A percentile compares a stretch with the other conserved stretches of the same genome.
Evolutionary conservation across 805 yeast genomes (phyloP).

Genomic region (Clavispora vitiphila): DNA sequence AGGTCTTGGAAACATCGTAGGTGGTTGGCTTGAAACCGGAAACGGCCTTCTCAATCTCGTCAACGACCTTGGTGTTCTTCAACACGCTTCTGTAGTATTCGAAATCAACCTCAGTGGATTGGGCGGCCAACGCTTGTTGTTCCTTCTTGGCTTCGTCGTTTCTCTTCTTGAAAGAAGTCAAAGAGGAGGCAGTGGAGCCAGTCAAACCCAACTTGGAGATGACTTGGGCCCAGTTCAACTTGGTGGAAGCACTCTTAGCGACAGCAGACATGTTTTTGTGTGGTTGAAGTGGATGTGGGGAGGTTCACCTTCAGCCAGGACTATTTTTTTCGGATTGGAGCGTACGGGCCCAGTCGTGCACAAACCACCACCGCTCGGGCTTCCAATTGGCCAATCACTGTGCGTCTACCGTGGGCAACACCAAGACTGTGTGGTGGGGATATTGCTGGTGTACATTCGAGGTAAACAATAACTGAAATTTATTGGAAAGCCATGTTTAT

Average conservation of each 20-base stretch:
- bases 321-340: not conserved
- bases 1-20: slow-evolving; percentile 81
- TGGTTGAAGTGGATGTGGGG: not conserved
- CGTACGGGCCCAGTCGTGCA: slow-evolving; percentile 9
- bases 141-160: slow-evolving; percentile 94
- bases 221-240: slow-evolving; percentile 93
- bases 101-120: slow-evolving; percentile 78
- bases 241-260: slow-evolving; percentile 66
- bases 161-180: slow-evolving; percentile 95
- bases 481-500: no score
- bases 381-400: slow-evolving; percentile 14
- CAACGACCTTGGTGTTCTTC: slow-evolving; percentile 75
- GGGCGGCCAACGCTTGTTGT: slow-evolving; percentile 63
- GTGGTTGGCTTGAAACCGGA: slow-evolving; percentile 75
- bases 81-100: slow-evolving; percentile 70
- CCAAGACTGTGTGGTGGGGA: no score
- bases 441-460: no score
- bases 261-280: slow-evolving; percentile 22
- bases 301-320: not conserved
- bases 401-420: not conserved
- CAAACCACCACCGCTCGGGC: slow-evolving; percentile 1
- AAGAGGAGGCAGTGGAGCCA: slow-evolving; percentile 84
- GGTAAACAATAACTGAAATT: no score
- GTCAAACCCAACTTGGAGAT: slow-evolving; percentile 84
- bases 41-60: slow-evolving; percentile 75